A percentile compares a stretch with the other conserved stretches of the same genome.
Conservation (phyloP, 2,329 filamentous ascomycete species). For the Xylariales sp. region DNA sequence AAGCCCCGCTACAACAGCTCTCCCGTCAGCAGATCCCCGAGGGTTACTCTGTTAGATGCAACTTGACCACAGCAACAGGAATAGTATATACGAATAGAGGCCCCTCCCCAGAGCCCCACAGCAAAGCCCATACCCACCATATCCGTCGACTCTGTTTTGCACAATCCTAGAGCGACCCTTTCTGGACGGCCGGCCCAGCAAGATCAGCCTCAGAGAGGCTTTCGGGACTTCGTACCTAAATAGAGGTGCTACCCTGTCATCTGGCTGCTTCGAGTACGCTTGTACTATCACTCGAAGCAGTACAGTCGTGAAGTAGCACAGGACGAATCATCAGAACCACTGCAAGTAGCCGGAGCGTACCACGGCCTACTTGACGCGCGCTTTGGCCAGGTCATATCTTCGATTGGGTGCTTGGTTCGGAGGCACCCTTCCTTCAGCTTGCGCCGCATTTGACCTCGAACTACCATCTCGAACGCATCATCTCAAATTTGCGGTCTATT, state of each 20-base stretch:
- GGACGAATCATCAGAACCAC: too few species aligned
- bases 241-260: background rate
- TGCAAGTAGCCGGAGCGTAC: too few species aligned
- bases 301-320: too few species aligned
- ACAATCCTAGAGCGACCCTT: background rate
- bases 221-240: background rate
- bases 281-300: background rate
- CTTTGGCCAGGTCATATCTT: too few species aligned
- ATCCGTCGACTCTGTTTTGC: slow-evolving; percentile 1
- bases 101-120: slow-evolving; percentile 2
- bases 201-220: background rate
- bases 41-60: slow-evolving; percentile 12
- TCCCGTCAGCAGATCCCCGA: slow-evolving; percentile 28
- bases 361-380: too few species aligned
- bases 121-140: slow-evolving; percentile 1
- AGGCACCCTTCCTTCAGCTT: too few species aligned
- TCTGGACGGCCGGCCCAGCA: background rate
- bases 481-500: too few species aligned
- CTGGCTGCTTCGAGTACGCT: background rate
- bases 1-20: slow-evolving; percentile 25
- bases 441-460: too few species aligned
- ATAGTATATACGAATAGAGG: slow-evolving; percentile 5
- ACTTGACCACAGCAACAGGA: slow-evolving; percentile 3
- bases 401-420: too few species aligned
- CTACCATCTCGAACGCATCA: too few species aligned